Percentiles rank a stretch among this genome's conserved stretches.
These are phyloP conservation scores for Talaromyces verruculosus DNA, from an alignment of 2,329 filamentous ascomycete species.

Conservation along the genomic window DNA sequence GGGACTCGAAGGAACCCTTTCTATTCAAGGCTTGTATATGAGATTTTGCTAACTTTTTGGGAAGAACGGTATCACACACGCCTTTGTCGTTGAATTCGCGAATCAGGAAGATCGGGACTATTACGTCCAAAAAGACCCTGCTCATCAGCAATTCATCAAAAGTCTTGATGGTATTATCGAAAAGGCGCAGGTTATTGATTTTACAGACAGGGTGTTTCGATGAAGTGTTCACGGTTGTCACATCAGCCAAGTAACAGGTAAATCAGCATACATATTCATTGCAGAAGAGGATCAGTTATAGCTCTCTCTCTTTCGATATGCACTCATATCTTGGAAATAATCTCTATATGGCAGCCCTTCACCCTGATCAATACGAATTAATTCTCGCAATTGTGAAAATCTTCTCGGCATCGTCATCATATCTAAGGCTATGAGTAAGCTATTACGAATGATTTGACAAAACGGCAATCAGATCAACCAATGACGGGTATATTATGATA, in stretches of 20 bases:
- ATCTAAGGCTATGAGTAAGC: no score
- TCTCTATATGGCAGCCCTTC: no score
- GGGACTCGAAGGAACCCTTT: no score
- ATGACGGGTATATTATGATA: no score
- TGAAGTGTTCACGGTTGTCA: not conserved
- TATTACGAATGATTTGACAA: no score
- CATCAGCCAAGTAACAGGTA: not conserved
- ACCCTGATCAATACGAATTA: no score
- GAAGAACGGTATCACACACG: slow-evolving; percentile 65
- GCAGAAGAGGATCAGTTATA: not conserved
- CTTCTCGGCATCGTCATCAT: no score
- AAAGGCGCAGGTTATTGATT: slow-evolving; percentile 41
- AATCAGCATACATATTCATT: not conserved
- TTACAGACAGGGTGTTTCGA: slow-evolving; percentile 30
- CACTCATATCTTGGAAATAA: no score
- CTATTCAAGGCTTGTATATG: not conserved
- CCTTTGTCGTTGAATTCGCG: slow-evolving; percentile 67
- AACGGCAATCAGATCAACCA: no score
- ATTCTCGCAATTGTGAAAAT: no score
- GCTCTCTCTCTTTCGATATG: not conserved
- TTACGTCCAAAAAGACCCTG: slow-evolving; percentile 65
- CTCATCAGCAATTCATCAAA: slow-evolving; percentile 61
- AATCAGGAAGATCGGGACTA: slow-evolving; percentile 65
- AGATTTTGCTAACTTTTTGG: not conserved
- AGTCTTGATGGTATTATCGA: slow-evolving; percentile 35